A percentile compares a stretch with the other conserved stretches of the same genome.
phyloP scores from a whole-genome alignment of 345 rosid species.

The Iberis pinnata region DNA sequence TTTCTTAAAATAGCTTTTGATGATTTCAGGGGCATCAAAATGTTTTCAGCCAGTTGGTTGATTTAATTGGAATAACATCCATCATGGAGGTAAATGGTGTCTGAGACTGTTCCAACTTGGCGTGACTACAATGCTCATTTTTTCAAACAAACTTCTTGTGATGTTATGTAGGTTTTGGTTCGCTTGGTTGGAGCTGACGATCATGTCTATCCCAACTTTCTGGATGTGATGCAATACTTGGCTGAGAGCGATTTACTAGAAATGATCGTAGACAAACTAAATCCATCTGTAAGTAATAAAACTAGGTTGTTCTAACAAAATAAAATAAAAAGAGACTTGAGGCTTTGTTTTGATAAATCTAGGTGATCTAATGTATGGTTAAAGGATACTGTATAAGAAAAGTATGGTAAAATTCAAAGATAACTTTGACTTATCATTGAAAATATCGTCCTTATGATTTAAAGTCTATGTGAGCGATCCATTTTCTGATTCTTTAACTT shows the following conservation, averaged over 20 bases:
- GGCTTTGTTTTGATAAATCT: neutral
- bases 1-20: conserved; percentile 8
- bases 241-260: conserved; percentile 73
- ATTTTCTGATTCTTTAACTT: conserved; percentile 25
- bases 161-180: conserved; percentile 49
- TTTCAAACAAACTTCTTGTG: conserved; percentile 3
- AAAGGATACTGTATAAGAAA: conserved; percentile 3
- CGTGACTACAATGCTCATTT: conserved; percentile 8
- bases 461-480: neutral
- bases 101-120: conserved; percentile 13
- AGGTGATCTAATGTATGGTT: conserved; percentile 1
- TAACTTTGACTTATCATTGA: conserved; percentile 5
- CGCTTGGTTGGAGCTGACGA: conserved; percentile 89
- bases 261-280: conserved; percentile 81
- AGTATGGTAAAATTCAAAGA: too few species aligned
- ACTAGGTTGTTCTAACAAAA: neutral
- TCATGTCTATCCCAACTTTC: conserved; percentile 56
- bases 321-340: neutral
- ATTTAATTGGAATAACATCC: conserved; percentile 85
- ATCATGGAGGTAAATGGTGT: conserved; percentile 72
- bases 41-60: conserved; percentile 58
- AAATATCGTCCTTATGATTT: neutral
- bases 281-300: conserved; percentile 59
- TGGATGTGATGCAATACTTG: conserved; percentile 71
- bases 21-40: conserved; percentile 61